These are phyloP conservation scores for Aspergillus kassunensis DNA, from an alignment of 495 filamentous ascomycete genomes.

Conservation along the genomic window DNA sequence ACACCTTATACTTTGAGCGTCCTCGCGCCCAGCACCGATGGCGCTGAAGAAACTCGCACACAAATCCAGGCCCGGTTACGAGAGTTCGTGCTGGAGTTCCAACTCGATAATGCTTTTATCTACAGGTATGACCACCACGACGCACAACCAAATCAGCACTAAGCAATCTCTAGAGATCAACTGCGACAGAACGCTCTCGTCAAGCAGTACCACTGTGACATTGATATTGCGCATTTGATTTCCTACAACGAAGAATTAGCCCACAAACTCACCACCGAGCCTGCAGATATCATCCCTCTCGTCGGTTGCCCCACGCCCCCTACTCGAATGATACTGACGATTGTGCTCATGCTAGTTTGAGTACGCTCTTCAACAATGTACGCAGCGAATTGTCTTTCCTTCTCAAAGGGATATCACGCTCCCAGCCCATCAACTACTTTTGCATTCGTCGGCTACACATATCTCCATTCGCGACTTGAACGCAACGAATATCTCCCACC, in stretches of 20 bases:
- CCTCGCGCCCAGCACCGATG: slow-evolving; percentile 61
- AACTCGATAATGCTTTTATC: slow-evolving; percentile 92
- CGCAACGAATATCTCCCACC: slow-evolving; percentile 86
- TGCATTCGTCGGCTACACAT: slow-evolving; percentile 86
- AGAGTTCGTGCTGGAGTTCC: slow-evolving; percentile 90
- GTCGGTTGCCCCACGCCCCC: slow-evolving; percentile 42
- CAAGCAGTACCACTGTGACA: slow-evolving; percentile 93
- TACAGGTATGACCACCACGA: slow-evolving; percentile 65
- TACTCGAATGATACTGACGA: background rate
- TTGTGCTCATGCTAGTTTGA: slow-evolving; percentile 68
- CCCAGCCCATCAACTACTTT: slow-evolving; percentile 90
- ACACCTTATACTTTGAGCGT: slow-evolving; percentile 80
- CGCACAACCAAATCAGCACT: slow-evolving; percentile 6
- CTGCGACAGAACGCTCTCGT: slow-evolving; percentile 92
- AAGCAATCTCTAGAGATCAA: slow-evolving; percentile 75
- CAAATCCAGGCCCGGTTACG: slow-evolving; percentile 53
- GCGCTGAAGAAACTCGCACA: slow-evolving; percentile 56
- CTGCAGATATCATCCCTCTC: slow-evolving; percentile 86
- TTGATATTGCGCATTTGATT: slow-evolving; percentile 94
- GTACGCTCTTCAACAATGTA: slow-evolving; percentile 81
- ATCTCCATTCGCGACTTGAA: slow-evolving; percentile 93
- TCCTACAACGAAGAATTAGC: slow-evolving; percentile 96
- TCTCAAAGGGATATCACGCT: slow-evolving; percentile 62
- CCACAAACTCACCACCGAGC: slow-evolving; percentile 84
- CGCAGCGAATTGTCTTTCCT: slow-evolving; percentile 81